These are phyloP conservation scores for Zoysia pacifica DNA, from an alignment of 176 grass and related monocot genomes.

Conservation along the genomic window DNA sequence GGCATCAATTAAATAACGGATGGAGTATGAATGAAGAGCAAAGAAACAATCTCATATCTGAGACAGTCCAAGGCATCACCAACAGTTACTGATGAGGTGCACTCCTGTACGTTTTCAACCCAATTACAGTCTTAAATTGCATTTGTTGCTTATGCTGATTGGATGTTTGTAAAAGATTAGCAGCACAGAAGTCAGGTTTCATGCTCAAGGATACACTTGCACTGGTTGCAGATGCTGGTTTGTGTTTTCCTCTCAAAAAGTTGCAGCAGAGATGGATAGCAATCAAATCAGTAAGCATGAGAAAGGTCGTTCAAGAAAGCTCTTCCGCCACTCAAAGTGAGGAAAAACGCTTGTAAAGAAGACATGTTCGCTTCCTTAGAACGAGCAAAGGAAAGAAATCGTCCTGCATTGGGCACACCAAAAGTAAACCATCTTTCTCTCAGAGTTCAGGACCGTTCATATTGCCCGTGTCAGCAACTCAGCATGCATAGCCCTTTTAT, in stretches of 20 bases:
- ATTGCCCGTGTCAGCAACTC: neutral
- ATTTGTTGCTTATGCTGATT: conserved; percentile 31
- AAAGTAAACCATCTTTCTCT: conserved; percentile 61
- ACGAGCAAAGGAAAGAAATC: conserved; percentile 88
- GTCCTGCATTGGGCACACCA: conserved; percentile 86
- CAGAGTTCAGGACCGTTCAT: conserved; percentile 23
- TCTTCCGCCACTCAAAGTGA: conserved; percentile 49
- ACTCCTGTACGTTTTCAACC: conserved; percentile 18
- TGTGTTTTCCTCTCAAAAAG: conserved; percentile 62
- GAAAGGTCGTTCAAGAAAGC: conserved; percentile 24
- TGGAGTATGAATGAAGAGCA: conserved; percentile 66
- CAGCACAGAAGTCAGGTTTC: conserved; percentile 83
- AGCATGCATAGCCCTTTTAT: conserved; percentile 3
- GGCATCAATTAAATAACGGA: no score
- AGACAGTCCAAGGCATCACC: conserved; percentile 57
- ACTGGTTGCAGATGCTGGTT: conserved; percentile 71
- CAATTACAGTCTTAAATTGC: conserved; percentile 1
- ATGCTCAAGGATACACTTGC: conserved; percentile 88
- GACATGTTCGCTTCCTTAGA: conserved; percentile 76
- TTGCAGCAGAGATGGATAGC: conserved; percentile 39
- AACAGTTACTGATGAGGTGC: conserved; percentile 58
- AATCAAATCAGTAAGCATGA: conserved; percentile 33
- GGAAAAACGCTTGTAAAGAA: conserved; percentile 50
- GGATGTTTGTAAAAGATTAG: conserved; percentile 79
- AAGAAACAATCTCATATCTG: conserved; percentile 70